phyloP scores from a whole-genome alignment of 345 rosid genomes.

The Pistacia vera region DNA sequence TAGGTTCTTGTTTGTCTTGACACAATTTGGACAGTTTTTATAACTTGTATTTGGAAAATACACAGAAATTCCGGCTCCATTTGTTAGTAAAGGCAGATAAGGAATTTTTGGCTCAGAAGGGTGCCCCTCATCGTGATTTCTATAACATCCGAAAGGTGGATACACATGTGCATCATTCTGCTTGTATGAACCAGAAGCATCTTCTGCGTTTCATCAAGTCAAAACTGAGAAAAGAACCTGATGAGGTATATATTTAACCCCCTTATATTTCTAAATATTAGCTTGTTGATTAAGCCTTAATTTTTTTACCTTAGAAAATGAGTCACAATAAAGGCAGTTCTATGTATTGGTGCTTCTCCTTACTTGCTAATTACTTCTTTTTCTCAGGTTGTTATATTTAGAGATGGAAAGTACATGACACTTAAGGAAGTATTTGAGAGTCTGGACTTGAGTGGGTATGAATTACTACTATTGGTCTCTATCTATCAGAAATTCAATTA shows the following conservation, averaged over 20 bases:
- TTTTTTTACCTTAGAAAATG: background rate
- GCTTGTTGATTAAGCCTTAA: background rate
- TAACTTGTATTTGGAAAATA: slow-evolving; percentile 26
- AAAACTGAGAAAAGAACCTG: slow-evolving; percentile 54
- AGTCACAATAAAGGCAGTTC: background rate
- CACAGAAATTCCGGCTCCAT: slow-evolving; percentile 59
- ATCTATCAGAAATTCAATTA: slow-evolving; percentile 2
- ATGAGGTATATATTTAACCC: slow-evolving; percentile 38
- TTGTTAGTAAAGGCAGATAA: slow-evolving; percentile 50
- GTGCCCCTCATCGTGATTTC: slow-evolving; percentile 65
- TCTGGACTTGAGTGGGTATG: slow-evolving; percentile 54
- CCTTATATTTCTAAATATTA: background rate
- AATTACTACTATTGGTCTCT: background rate
- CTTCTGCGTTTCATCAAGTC: slow-evolving; percentile 55
- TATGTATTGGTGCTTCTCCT: background rate
- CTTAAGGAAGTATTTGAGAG: slow-evolving; percentile 58
- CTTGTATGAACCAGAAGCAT: slow-evolving; percentile 66
- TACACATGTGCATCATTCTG: slow-evolving; percentile 61
- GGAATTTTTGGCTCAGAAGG: slow-evolving; percentile 56
- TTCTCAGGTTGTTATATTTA: slow-evolving; percentile 57
- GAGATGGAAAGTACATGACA: slow-evolving; percentile 62
- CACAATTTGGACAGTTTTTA: slow-evolving; percentile 7
- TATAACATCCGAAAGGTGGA: slow-evolving; percentile 62
- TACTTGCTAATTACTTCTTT: background rate
- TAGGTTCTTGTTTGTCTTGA: background rate